Evolutionary conservation across 2,329 filamentous ascomycete species (phyloP).

Genomic region (Alternaria metachromatica): DNA sequence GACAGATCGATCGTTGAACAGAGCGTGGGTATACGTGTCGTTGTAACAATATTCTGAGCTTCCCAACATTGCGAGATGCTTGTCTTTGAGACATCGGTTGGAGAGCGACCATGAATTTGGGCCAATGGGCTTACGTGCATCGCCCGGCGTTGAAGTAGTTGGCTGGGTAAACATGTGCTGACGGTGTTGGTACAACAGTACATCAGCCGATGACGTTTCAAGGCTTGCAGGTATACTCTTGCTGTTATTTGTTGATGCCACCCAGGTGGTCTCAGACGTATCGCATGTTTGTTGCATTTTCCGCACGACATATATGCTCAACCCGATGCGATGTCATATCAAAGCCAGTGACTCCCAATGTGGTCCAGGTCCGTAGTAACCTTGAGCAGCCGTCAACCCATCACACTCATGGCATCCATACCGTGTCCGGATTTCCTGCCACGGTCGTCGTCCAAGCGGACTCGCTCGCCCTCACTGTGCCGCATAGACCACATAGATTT

Average conservation of each 20-base stretch:
- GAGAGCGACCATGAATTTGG: not conserved
- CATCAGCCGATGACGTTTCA: not conserved
- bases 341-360: conserved; percentile 67
- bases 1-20: not conserved
- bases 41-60: not conserved
- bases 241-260: not conserved
- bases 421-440: conserved; percentile 57
- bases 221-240: not conserved
- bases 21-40: not conserved
- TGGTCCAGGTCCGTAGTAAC: conserved; percentile 61
- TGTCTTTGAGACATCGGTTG: not conserved
- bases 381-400: conserved; percentile 68
- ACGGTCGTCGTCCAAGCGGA: conserved; percentile 45
- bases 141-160: not conserved
- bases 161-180: not conserved
- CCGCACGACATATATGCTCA: conserved; percentile 59
- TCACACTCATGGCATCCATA: conserved; percentile 67
- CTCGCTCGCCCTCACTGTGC: conserved; percentile 50
- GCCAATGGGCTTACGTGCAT: not conserved
- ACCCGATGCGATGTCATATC: conserved; percentile 66
- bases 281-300: conserved; percentile 57
- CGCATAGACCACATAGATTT: conserved; percentile 1
- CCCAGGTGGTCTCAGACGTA: conserved; percentile 40
- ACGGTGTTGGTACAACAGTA: not conserved
- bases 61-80: conserved; percentile 7